Evolutionary conservation across 1,284 basidiomycete species (phyloP).

Genomic region (Thelephora terrestris): DNA sequence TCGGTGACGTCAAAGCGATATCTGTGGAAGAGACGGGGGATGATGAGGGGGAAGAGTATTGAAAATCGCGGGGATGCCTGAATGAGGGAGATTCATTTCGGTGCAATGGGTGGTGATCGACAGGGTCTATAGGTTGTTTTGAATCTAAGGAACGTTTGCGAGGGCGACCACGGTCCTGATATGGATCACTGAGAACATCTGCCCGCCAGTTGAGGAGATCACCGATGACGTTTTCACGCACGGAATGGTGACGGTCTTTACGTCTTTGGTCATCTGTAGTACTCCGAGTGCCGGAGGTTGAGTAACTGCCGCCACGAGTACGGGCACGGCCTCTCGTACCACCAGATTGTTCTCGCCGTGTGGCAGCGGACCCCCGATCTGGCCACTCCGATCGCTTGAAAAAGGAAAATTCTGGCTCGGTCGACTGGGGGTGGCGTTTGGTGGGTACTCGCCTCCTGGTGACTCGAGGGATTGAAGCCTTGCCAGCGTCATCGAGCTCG

Average conservation of each 20-base stretch:
- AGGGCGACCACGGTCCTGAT: slow-evolving; percentile 45
- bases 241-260: slow-evolving; percentile 29
- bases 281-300: slow-evolving; percentile 23
- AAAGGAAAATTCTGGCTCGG: slow-evolving; percentile 65
- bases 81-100: slow-evolving; percentile 15
- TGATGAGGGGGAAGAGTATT: slow-evolving; percentile 18
- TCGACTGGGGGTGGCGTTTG: slow-evolving; percentile 36
- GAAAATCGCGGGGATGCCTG: slow-evolving; percentile 18
- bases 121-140: neutral
- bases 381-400: slow-evolving; percentile 77
- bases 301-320: slow-evolving; percentile 30
- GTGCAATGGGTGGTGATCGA: slow-evolving; percentile 22
- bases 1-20: slow-evolving; percentile 16
- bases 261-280: slow-evolving; percentile 22
- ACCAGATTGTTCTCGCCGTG: slow-evolving; percentile 55
- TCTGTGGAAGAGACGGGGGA: slow-evolving; percentile 32
- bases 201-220: slow-evolving; percentile 44
- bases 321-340: slow-evolving; percentile 44
- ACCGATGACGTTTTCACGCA: slow-evolving; percentile 29
- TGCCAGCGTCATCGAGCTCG: neutral
- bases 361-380: slow-evolving; percentile 57
- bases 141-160: slow-evolving; percentile 32
- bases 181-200: slow-evolving; percentile 30
- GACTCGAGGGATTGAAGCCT: slow-evolving; percentile 14
- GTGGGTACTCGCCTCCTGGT: slow-evolving; percentile 31